A percentile compares a stretch with the other conserved stretches of the same genome.
These are phyloP conservation scores for Geranium rotundifolium DNA, from an alignment of 345 rosid species.

Conservation along the genomic window DNA sequence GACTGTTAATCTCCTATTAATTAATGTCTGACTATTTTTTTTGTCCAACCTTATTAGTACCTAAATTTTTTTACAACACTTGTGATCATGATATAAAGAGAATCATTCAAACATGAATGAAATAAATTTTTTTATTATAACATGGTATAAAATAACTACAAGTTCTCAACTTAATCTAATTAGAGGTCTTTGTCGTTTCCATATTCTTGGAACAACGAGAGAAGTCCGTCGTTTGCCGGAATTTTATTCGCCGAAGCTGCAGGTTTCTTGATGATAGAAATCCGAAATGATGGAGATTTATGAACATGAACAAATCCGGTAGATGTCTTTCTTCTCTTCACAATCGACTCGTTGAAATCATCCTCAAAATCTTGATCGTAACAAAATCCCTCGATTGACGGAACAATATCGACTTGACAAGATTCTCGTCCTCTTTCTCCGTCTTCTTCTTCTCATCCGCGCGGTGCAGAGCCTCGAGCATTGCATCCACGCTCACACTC, in stretches of 20 bases:
- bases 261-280: conserved; percentile 45
- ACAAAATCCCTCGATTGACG: conserved; percentile 11
- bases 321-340: not conserved
- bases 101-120: too few species aligned
- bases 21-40: too few species aligned
- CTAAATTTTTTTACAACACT: too few species aligned
- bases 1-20: too few species aligned
- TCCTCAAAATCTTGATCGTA: conserved; percentile 9
- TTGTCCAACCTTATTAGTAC: too few species aligned
- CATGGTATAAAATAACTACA: too few species aligned
- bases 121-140: too few species aligned
- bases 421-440: conserved; percentile 16
- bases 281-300: conserved; percentile 24
- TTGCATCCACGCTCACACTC: conserved; percentile 72
- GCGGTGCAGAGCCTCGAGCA: conserved; percentile 83
- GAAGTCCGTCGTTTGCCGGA: conserved; percentile 29
- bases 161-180: too few species aligned
- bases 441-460: conserved; percentile 29
- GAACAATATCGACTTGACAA: conserved; percentile 11
- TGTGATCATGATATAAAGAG: too few species aligned
- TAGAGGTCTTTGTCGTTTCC: too few species aligned
- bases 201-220: conserved; percentile 50
- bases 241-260: too few species aligned
- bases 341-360: too few species aligned
- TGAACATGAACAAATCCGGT: conserved; percentile 3